phyloP scores from a whole-genome alignment of 306 rosid species.

The Trichosanthes truncata region DNA sequence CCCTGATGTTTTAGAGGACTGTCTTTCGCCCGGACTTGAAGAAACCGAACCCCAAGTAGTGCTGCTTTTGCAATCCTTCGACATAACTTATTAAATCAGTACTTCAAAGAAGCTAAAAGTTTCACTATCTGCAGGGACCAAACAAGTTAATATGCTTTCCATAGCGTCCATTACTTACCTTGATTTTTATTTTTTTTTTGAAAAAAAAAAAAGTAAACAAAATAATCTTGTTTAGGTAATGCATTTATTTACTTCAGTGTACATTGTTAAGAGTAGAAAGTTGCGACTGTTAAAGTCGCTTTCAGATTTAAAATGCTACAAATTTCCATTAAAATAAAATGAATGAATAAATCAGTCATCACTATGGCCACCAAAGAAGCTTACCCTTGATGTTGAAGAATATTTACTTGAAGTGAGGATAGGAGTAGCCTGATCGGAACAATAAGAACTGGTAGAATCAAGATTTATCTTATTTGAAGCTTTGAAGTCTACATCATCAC shows the following conservation, averaged over 20 bases:
- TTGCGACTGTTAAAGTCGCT: background rate
- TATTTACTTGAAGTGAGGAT: constrained; percentile 13
- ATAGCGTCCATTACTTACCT: background rate
- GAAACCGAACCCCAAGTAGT: constrained; percentile 38
- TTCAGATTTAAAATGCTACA: background rate
- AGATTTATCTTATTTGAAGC: constrained; percentile 17
- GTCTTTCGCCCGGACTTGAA: constrained; percentile 29
- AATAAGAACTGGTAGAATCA: constrained; percentile 13
- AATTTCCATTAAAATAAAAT: background rate
- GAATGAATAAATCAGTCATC: background rate
- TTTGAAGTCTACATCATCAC: constrained; percentile 31
- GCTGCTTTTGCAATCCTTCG: constrained; percentile 58
- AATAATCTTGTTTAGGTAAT: background rate
- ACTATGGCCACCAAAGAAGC: background rate
- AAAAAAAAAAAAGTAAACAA: background rate
- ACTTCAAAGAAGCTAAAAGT: background rate
- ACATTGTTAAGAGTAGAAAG: background rate
- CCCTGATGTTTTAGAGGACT: constrained; percentile 19
- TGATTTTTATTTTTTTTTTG: background rate
- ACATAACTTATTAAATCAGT: constrained; percentile 8
- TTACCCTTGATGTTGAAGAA: constrained; percentile 38
- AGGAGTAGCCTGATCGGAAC: constrained; percentile 8
- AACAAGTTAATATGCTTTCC: background rate
- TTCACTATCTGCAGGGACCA: background rate
- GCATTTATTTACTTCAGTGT: background rate